A percentile compares a stretch with the other conserved stretches of the same genome.
Evolutionary conservation across 768 basidiomycete species (phyloP).

Genomic region (Phallus indusiatus): DNA sequence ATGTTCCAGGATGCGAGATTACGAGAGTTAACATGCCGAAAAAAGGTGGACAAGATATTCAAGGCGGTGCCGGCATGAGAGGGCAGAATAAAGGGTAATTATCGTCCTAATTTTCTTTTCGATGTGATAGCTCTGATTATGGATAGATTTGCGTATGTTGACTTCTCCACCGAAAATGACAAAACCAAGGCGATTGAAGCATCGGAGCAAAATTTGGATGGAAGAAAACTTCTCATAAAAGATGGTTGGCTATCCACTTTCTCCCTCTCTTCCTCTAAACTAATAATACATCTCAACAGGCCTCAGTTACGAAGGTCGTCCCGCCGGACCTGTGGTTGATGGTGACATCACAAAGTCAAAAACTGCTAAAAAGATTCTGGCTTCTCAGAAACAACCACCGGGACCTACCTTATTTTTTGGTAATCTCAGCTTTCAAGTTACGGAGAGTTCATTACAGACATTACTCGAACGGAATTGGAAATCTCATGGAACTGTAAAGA

Average conservation of each 20-base stretch:
- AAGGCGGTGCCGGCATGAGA: slow-evolving; percentile 28
- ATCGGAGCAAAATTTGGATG: slow-evolving; percentile 76
- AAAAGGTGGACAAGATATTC: slow-evolving; percentile 39
- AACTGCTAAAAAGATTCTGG: slow-evolving; percentile 68
- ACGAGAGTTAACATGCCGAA: slow-evolving; percentile 82
- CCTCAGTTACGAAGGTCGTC: slow-evolving; percentile 63
- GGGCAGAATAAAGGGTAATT: slow-evolving; percentile 75
- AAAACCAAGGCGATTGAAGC: slow-evolving; percentile 67
- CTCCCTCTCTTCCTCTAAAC: not conserved
- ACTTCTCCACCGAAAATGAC: slow-evolving; percentile 72
- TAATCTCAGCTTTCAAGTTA: slow-evolving; percentile 87
- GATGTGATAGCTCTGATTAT: slow-evolving; percentile 16
- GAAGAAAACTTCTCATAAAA: slow-evolving; percentile 87
- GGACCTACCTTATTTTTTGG: slow-evolving; percentile 87
- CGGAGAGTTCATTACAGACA: slow-evolving; percentile 62
- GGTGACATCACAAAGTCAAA: slow-evolving; percentile 38
- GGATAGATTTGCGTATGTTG: slow-evolving; percentile 88
- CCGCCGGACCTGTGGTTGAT: slow-evolving; percentile 29
- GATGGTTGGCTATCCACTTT: slow-evolving; percentile 47
- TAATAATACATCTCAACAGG: slow-evolving; percentile 35
- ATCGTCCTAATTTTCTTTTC: not conserved
- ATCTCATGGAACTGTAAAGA: slow-evolving; percentile 16
- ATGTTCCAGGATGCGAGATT: slow-evolving; percentile 50
- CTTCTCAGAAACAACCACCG: slow-evolving; percentile 71
- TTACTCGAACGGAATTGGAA: slow-evolving; percentile 59